Evolutionary conservation across 2,329 filamentous ascomycete genomes (phyloP), one percentile per base, ranked within the genome.

Genomic region (Basipetospora sp.): DNA sequence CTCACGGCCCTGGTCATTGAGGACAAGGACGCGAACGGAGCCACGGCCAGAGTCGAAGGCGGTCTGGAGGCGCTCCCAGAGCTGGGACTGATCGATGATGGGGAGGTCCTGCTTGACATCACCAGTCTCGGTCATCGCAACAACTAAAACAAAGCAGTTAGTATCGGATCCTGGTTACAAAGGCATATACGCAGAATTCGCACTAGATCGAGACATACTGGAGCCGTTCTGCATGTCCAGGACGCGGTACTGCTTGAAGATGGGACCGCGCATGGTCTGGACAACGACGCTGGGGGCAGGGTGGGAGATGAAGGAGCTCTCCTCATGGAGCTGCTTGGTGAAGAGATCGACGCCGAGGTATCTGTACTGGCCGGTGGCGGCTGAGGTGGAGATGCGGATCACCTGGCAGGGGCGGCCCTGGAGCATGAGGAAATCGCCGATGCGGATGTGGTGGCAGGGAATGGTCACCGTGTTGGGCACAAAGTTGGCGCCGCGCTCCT

Each of bases 241-340:
- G 59, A 98, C 88, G 57, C 90, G 87, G 80, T 98, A 98, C 75
- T 96, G 90, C 85, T 96, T 96, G 85, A 96, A 94, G 69, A 96
- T 78, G 47, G 90, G 90, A 53, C 88, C 90, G 50, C 93, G 82
- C 86, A 98, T 96, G 69, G 88, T 96, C 80, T 98, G 90, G 55
- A 98, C 88, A 47, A 96, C 77, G 44, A 98, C 90, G 51, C 84
- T 94, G 51, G 88, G 88, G 49, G 82, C 84, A 48, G 90, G 90
- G 80, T 93, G 92, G 66, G 84, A 87, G 68, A 96, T 78, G 69
- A 94, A 94, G 54, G 81, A 88, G 41, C 85, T 94, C 80, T 98
- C 90, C 71, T 98, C 90, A 58, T 96, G 86, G 49, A 98, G 77
- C 71, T 96, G 85, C 76, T 94, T 93, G 74, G 87, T 94, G 84